Evolutionary conservation across 306 rosid genomes (phyloP).

Genomic region (Castanea crenata): DNA sequence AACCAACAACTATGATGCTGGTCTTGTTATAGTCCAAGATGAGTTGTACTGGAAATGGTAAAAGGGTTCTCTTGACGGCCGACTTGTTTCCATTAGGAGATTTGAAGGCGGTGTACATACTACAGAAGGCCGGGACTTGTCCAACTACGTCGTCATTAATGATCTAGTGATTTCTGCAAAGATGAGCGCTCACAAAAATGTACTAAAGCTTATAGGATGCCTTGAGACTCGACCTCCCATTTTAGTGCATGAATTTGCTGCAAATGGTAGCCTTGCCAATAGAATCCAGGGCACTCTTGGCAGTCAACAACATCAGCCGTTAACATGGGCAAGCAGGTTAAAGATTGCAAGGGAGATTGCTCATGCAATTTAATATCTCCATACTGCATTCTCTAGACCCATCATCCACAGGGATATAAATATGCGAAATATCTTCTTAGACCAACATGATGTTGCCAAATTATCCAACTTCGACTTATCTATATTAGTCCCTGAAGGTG

Average conservation of each 20-base stretch:
- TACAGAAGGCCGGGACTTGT: background rate
- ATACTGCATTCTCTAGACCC: background rate
- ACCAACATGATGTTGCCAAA: background rate
- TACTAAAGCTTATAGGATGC: background rate
- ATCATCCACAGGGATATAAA: conserved; percentile 8
- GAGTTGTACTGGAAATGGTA: no score
- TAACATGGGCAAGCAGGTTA: background rate
- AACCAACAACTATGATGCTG: background rate
- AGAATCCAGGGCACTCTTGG: background rate
- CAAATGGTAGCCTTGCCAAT: background rate
- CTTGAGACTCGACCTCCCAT: background rate
- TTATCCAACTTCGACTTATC: background rate
- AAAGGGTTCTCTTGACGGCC: no score
- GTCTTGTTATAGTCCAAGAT: no score
- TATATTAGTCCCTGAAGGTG: background rate
- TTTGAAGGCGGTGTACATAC: background rate
- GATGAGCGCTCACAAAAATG: background rate
- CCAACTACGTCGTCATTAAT: no score
- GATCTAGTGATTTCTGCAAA: background rate
- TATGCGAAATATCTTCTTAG: background rate
- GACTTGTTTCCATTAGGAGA: background rate
- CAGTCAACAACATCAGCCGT: background rate
- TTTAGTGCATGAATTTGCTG: background rate
- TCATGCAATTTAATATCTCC: background rate
- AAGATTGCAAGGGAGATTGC: background rate